Evolutionary conservation across 2,329 filamentous ascomycete species (phyloP), one percentile per base, ranked within the genome.

Genomic region (Penicillium sp.): DNA sequence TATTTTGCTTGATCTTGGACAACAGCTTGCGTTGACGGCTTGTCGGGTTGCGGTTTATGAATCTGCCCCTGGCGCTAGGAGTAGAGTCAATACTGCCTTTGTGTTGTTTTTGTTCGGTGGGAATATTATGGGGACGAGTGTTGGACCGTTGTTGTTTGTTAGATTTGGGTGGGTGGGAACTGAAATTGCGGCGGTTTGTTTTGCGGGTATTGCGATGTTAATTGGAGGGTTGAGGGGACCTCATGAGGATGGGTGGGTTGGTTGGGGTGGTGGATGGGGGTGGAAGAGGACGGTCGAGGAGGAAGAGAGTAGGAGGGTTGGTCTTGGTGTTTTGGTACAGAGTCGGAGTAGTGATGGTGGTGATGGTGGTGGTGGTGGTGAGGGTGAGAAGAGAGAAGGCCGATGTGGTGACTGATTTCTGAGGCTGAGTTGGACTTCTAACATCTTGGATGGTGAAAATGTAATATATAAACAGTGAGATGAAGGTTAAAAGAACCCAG

Each of bases 401-500:
- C n/a, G n/a, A n/a, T n/a, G n/a, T n/a, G n/a, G n/a, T n/a, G n/a
- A n/a, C n/a, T n/a, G n/a, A n/a, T n/a, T n/a, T n/a, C n/a, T n/a
- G n/a, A n/a, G n/a, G n/a, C n/a, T 32, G 12, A 32, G 2, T 17
- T 15, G n/a, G 7, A n/a, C 30, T 34, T 20, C n/a, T 34, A 17
- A 34, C 32, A 20, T 34, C 32, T 34, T 34, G 32, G 3, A 34
- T 18, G 15, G 32, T 27, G 24, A 10, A 23, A 37, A 37, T 37
- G 17, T 18, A 37, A 37, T 37, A 45, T 45, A 33, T 45, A 26
- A 30, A 43, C 30, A 43, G 12, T 9, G 27, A 37, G 37, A 27
- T 21, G 30, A 21, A 32, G 30, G 39, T 26, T 37, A 47, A 10
- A 46, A 46, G 15, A 47, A 24, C 17, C 13, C 43, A 21, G 43